Evolutionary conservation across 768 basidiomycete species (phyloP).

Genomic region (Gloeostereum incarnatum): DNA sequence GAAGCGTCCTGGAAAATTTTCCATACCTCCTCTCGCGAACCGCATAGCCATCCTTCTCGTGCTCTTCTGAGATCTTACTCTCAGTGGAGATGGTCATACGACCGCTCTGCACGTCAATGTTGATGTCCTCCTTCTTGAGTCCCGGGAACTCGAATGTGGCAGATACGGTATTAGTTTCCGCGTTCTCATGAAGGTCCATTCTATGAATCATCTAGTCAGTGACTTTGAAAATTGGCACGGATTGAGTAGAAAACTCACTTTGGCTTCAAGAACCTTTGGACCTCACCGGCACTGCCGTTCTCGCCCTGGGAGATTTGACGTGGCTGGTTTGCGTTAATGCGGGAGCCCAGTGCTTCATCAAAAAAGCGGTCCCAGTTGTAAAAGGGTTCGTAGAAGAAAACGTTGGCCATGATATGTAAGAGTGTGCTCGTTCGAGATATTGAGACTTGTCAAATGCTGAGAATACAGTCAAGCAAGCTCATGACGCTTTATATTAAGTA

Average conservation of each 20-base stretch:
- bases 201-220: constrained; percentile 18
- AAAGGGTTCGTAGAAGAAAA: constrained; percentile 34
- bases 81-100: constrained; percentile 46
- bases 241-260: constrained; percentile 20
- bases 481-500: too few species aligned
- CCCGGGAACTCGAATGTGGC: constrained; percentile 57
- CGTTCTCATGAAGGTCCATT: constrained; percentile 49
- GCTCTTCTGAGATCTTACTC: constrained; percentile 22
- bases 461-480: too few species aligned
- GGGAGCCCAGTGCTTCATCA: constrained; percentile 19
- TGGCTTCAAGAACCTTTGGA: constrained; percentile 17
- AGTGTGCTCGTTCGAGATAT: too few species aligned
- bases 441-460: too few species aligned
- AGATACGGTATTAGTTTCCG: constrained; percentile 36
- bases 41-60: constrained; percentile 29
- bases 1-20: constrained; percentile 34
- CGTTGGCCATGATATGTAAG: too few species aligned
- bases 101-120: constrained; percentile 43
- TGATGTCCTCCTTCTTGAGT: constrained; percentile 40
- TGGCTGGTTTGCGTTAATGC: too few species aligned
- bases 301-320: too few species aligned
- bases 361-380: constrained; percentile 36
- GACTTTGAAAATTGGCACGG: neutral
- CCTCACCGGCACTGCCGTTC: constrained; percentile 9
- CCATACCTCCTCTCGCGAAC: constrained; percentile 46